These are phyloP conservation scores for Colletotrichum costaricense DNA, from an alignment of 2,329 filamentous ascomycete genomes.

Conservation along the genomic window DNA sequence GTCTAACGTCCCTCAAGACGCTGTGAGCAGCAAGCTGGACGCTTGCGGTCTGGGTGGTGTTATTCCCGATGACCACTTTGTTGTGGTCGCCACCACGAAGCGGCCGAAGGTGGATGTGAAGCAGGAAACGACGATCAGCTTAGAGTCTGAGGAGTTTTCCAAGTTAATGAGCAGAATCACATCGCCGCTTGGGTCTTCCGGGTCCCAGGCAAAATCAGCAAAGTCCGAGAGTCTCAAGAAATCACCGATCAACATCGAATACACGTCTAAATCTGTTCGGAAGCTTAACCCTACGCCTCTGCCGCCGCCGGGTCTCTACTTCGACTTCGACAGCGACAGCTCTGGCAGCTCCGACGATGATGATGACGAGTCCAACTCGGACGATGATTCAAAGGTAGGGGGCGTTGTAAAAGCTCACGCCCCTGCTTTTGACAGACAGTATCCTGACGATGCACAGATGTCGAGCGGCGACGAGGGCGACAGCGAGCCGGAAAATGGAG, in stretches of 20 bases:
- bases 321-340: constrained; percentile 57
- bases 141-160: constrained; percentile 46
- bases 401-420: constrained; percentile 44
- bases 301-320: constrained; percentile 64
- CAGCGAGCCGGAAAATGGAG: constrained; percentile 38
- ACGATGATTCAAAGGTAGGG: constrained; percentile 44
- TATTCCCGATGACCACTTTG: constrained; percentile 73
- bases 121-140: neutral
- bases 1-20: constrained; percentile 55
- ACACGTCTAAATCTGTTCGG: constrained; percentile 55
- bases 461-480: constrained; percentile 51
- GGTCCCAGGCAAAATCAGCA: constrained; percentile 37
- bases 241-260: constrained; percentile 54
- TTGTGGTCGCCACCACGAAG: constrained; percentile 64
- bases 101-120: constrained; percentile 48
- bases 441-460: constrained; percentile 52
- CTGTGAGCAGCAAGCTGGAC: constrained; percentile 56
- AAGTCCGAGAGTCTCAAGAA: constrained; percentile 5
- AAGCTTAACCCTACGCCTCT: constrained; percentile 59
- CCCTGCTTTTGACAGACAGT: constrained; percentile 52
- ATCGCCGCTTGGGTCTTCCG: constrained; percentile 53
- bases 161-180: constrained; percentile 55
- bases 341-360: constrained; percentile 45
- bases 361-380: constrained; percentile 39
- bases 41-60: constrained; percentile 70